Evolutionary conservation across 2,329 filamentous ascomycete genomes (phyloP), one percentile per base, ranked within the genome.

Genomic region (Purpureocillium takamizusanense): DNA sequence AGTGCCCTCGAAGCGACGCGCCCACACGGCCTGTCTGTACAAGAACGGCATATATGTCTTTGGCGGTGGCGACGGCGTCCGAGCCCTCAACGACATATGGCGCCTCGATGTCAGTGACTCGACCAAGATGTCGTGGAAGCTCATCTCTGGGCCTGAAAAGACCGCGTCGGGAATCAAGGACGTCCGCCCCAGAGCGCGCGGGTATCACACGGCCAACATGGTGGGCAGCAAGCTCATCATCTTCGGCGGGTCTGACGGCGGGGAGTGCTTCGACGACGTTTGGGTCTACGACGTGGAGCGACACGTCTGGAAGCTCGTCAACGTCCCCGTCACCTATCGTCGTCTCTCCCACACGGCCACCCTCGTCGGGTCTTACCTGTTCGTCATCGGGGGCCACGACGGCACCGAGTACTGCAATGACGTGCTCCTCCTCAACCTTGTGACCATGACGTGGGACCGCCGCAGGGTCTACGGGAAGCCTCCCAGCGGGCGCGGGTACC

Each of bases 161-260:
- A 38, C 47, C 2, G 51, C 55, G 13, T 17, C 30, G 3, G 49
- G 53, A 5, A 45, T 45, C 28, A 52, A 52, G 35, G 68, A 70
- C 41, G 52, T 56, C 35, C 67, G 68, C 34, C 80, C 80, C 15
- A 80, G 78, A 52, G 76, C 80, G 15, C 65, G 80, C 35, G 80
- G 80, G 37, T 84, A 84, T 53, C 80, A 84, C 56, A 83, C 80
- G 4, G 79, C 80, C 46, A 84, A 83, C 54, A 83, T 84, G 72
- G 78, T 83, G 32, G 79, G 78, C 46, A 73, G 72, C 58, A 84
- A 84, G 61, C 72, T 84, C 44, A 83, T 84, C 55, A 78, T 84
- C 49, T 83, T 75, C 54, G 80, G 80, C 30, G 80, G 80, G 27
- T 81, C 76, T 3, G 80, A 84, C 54, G 80, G 80, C 46, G 77